Evolutionary conservation across 177 flowering plant species (phyloP).

Genomic region (Vitis hybrid): DNA sequence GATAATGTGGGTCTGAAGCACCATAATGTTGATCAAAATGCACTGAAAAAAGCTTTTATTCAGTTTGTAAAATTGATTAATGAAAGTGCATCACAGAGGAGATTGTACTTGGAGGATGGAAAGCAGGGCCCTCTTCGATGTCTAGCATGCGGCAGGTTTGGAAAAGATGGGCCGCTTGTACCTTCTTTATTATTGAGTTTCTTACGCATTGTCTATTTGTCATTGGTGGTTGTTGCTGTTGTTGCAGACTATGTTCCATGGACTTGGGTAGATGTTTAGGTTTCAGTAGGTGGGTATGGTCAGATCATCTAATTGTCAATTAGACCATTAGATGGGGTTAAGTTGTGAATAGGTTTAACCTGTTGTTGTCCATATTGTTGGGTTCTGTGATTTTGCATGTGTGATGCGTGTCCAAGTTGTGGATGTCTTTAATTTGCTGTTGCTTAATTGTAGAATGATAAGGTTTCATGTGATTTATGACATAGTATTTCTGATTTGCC

Average conservation of each 20-base stretch:
- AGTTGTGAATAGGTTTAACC: too few relatives aligned
- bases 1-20: constrained; percentile 29
- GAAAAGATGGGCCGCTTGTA: constrained; percentile 10
- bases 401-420: too few relatives aligned
- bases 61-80: constrained; percentile 54
- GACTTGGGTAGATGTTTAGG: too few relatives aligned
- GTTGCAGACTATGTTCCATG: background rate
- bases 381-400: too few relatives aligned
- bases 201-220: background rate
- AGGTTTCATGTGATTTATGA: too few relatives aligned
- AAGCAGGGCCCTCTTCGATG: constrained; percentile 77
- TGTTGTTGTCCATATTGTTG: too few relatives aligned
- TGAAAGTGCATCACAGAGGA: constrained; percentile 56
- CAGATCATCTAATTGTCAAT: too few relatives aligned
- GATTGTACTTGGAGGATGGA: constrained; percentile 76
- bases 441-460: too few relatives aligned
- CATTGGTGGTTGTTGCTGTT: background rate
- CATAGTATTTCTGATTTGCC: too few relatives aligned
- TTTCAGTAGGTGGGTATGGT: too few relatives aligned
- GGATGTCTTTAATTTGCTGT: too few relatives aligned
- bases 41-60: constrained; percentile 66
- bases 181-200: background rate
- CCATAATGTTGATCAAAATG: constrained; percentile 53
- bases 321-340: too few relatives aligned
- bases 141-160: constrained; percentile 88